phyloP scores from a whole-genome alignment of 2,329 filamentous ascomycete species.

The Trichoderma aggressivum region DNA sequence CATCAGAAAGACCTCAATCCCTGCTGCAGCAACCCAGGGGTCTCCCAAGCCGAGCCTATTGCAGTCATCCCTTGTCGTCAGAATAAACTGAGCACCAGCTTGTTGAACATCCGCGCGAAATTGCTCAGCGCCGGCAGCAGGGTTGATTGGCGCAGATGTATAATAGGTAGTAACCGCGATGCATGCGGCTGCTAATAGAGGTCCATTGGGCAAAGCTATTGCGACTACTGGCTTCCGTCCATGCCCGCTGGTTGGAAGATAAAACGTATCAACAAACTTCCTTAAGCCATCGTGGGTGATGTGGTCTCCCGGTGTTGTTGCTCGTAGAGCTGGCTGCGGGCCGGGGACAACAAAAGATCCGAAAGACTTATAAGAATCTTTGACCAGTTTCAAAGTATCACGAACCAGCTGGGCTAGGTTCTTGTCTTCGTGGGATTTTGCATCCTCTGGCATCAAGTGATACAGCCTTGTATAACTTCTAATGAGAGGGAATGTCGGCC shows the following conservation, averaged over 20 bases:
- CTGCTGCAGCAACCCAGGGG: conserved; percentile 29
- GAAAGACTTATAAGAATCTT: conserved; percentile 37
- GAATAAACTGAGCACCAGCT: conserved; percentile 43
- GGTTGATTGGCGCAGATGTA: conserved; percentile 50
- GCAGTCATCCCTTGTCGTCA: conserved; percentile 42
- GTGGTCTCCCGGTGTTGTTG: conserved; percentile 24
- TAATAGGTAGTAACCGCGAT: conserved; percentile 49
- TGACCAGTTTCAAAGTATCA: conserved; percentile 26
- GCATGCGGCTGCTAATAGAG: conserved; percentile 48
- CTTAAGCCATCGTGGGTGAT: conserved; percentile 34
- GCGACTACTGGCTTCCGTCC: conserved; percentile 43
- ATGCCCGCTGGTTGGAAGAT: conserved; percentile 25
- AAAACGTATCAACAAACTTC: conserved; percentile 34
- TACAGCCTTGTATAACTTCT: conserved; percentile 35
- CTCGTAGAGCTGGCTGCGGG: conserved; percentile 29
- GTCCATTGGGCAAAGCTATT: conserved; percentile 52
- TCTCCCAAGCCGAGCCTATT: conserved; percentile 37
- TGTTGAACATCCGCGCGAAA: conserved; percentile 49
- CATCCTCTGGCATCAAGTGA: conserved; percentile 36
- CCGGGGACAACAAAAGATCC: conserved; percentile 34
- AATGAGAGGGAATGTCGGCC: conserved; percentile 31
- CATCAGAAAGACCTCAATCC: conserved; percentile 40
- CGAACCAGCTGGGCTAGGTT: conserved; percentile 22
- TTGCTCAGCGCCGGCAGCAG: conserved; percentile 47
- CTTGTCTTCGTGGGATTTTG: conserved; percentile 28